Base-by-base conservation (phyloP, 495 filamentous ascomycete species). In the Aspergillus mulundensis region DNA sequence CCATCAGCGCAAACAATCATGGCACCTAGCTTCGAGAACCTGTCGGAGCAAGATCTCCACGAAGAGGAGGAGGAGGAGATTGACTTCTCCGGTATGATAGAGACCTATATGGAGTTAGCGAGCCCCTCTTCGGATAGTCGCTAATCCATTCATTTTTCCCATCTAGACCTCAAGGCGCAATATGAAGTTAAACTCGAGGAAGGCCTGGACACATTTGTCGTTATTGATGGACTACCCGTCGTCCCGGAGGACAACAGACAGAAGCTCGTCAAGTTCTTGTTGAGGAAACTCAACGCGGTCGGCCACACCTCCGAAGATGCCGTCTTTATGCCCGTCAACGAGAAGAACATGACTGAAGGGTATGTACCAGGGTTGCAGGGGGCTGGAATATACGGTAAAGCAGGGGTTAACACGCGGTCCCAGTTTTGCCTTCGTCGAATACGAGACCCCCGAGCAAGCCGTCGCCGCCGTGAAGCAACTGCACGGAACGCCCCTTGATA, bases 351-450 rank as follows among this genome's bases (percentile, higher is more conserved):
- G 79, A 88, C 91, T 14, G 81, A 93, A 76, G 87, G 88, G 91
- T 96, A 79, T 48, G 84, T 72, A 61, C 49, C 49, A 20, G 24
- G 24, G 11, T 59, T 41, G 14, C 15, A 25, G 44, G 34, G 24
- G n/a, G 40, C 18, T 44, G 36, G 19, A 24, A 2, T 7, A 36
- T 36, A 40, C 18, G 42, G 21, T 28, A 20, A 39, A 14, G 43
- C 34, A 34, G 15, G 25, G 28, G 42, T 47, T 45, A 54, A 54
- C 52, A 47, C 32, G 48, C 53, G 46, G 23, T 50, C 45, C 42
- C 64, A 94, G 90, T 58, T 95, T 87, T 65, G 93, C 93, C 58
- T 97, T 98, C 68, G 91, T 97, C 50, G 94, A 98, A 72, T 98
- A 91, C 71, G 84, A 92, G 43, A 90, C 90, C n/a, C 79, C 92